Base-by-base conservation (phyloP, 331 rosid species). In the Telfairia occidentalis region DNA sequence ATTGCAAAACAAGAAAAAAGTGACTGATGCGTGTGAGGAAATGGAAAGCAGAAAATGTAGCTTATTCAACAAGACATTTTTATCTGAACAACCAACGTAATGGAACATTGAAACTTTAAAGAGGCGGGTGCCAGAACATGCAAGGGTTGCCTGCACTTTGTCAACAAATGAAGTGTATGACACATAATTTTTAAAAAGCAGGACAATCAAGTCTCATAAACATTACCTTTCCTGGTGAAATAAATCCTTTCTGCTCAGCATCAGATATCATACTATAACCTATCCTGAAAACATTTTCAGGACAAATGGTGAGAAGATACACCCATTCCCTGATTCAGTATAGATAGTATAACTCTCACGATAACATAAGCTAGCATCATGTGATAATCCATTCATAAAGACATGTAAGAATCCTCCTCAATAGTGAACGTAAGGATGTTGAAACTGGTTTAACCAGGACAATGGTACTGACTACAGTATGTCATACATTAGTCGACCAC, bases 151-250 rank as follows among this genome's bases (percentile, higher is more conserved):
- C 24, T 50, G 57, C 9, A n/a, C 18, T 16, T 50, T 46, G 52
- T 46, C 1, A 46, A 46, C 52, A n/a, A n/a, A n/a, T n/a, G n/a
- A 16, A 12, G 53, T 48, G 53, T 48, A 48, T 1, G 53, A 8
- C 1, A 7, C 65, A 24, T 19, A 73, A 24, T 37, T 37, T 74
- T 35, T 52, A n/a, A 24, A 26, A 70, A 67, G 61, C 76, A 72
- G 2, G 32, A 29, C 5, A 38, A 29, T 26, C 59, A 28, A 0
- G 16, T 29, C 67, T 28, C 64, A 40, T 13, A 46, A 74, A 12
- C 18, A 73, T 54, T 87, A 94, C 98, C 99, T 92, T 88, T 74
- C 99, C 97, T 77, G 99, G 97, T 2, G 90, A 85, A 71, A 95
- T 95, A 74, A 66, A 84, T 78, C 97, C 99, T 83, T 76, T 86